Evolutionary conservation across 768 basidiomycete genomes (phyloP), one percentile per base, ranked within the genome.

Genomic region (Tricholoma hemisulphureum): DNA sequence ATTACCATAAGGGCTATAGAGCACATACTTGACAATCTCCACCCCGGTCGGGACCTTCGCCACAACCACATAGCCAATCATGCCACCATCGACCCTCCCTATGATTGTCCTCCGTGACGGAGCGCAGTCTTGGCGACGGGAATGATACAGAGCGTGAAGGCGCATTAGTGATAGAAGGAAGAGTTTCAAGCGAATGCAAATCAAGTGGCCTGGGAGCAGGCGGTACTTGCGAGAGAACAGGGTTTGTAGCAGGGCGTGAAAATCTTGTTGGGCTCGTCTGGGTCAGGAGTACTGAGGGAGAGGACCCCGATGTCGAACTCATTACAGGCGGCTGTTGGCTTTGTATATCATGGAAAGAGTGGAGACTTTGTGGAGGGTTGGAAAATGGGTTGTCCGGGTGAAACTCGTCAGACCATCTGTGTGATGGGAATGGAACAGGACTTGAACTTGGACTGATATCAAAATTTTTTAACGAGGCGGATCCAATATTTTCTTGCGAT

Each of bases 31-130:
- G 90, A 60, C 80, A 69, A 53, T 91, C 85, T 5, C 87, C 88
- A 43, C 85, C 87, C 14, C 88, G 78, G 69, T 89, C 86, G 2
- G 82, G 74, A n/a, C 87, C 86, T 67, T 91, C 89, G 16, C 84
- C 77, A 62, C 89, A 90, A 11, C 90, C 90, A 69, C 90, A 92
- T 59, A 92, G 69, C 89, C 89, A 91, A 29, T 92, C 90, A 67
- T 90, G 89, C 90, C 90, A 92, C 90, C 90, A 92, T 59, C 81
- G 73, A 4, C 78, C 75, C 51, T 77, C 73, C 41, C 71, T 73
- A 24, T 61, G 66, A 34, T 70, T 73, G 8, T 73, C 73, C 6
- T 69, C 66, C n/a, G 70, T 63, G 18, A 61, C 57, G 18, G 68
- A 57, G 32, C 63, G 54, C 9, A 57, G 62, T 3, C 66, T 58